These are phyloP conservation scores for Suillus alpinus DNA, from an alignment of 768 basidiomycete species.

Conservation along the genomic window DNA sequence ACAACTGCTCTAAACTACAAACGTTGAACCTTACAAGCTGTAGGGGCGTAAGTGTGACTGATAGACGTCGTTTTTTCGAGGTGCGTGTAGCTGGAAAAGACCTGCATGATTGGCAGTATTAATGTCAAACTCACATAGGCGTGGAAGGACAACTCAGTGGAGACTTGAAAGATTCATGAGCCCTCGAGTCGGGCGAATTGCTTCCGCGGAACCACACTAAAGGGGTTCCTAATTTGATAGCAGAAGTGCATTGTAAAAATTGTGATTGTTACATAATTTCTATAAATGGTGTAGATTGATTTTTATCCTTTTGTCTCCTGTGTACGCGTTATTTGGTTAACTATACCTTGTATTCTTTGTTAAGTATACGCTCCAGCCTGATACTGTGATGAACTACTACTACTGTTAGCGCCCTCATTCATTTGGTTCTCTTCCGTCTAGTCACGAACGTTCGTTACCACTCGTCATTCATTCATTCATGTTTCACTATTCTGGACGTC, in stretches of 20 bases:
- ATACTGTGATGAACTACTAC: background rate
- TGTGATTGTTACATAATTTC: background rate
- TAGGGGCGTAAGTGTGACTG: conserved; percentile 54
- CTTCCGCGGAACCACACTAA: background rate
- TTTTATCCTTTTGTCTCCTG: conserved; percentile 3
- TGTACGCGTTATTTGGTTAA: conserved; percentile 14
- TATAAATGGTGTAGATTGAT: background rate
- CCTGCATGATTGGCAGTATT: background rate
- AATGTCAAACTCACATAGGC: conserved; percentile 13
- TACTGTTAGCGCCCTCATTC: conserved; percentile 7
- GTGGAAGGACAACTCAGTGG: conserved; percentile 19
- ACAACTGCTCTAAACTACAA: conserved; percentile 50
- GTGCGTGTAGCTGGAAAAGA: conserved; percentile 25
- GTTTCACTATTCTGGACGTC: conserved; percentile 39
- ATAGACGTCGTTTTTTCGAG: conserved; percentile 68
- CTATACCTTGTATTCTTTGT: conserved; percentile 2
- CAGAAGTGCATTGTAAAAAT: background rate
- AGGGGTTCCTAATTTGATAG: no score
- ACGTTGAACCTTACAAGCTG: conserved; percentile 68
- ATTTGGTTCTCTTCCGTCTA: conserved; percentile 2
- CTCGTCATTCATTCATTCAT: conserved; percentile 17
- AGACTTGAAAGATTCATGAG: no score
- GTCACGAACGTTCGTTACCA: conserved; percentile 12
- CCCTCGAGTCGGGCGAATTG: background rate
- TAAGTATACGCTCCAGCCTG: background rate